A percentile compares a stretch with the other conserved stretches of the same genome.
Evolutionary conservation across 2,329 filamentous ascomycete species (phyloP).

Genomic region (Domatiomyces globalis): DNA sequence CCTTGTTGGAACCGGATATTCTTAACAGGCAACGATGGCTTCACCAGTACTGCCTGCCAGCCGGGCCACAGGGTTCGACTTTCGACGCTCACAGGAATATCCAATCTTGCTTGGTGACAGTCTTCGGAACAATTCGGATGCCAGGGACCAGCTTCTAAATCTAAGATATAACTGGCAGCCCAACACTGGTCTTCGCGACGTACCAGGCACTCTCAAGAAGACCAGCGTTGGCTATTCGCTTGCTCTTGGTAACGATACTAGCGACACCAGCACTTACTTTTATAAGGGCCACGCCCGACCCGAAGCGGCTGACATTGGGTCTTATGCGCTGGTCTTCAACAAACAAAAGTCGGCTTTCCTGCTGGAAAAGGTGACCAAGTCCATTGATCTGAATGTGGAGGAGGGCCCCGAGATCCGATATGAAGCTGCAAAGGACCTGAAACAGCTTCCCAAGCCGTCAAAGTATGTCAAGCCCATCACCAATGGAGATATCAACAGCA

Average conservation of each 20-base stretch:
- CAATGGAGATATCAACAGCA: slow-evolving; percentile 13
- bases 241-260: slow-evolving; percentile 4
- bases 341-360: slow-evolving; percentile 60
- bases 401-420: slow-evolving; percentile 39
- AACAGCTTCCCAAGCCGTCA: slow-evolving; percentile 5
- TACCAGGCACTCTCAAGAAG: slow-evolving; percentile 9
- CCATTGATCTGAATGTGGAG: slow-evolving; percentile 74
- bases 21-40: not conserved
- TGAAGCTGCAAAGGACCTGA: slow-evolving; percentile 7
- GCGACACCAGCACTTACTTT: slow-evolving; percentile 2
- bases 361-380: slow-evolving; percentile 66
- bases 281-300: slow-evolving; percentile 1
- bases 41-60: not conserved
- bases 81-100: slow-evolving; percentile 28
- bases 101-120: slow-evolving; percentile 32
- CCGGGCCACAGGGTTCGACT: slow-evolving; percentile 3
- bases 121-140: slow-evolving; percentile 22
- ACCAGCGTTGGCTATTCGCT: slow-evolving; percentile 8
- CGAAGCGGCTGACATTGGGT: slow-evolving; percentile 19
- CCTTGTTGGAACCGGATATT: not conserved
- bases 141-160: slow-evolving; percentile 23
- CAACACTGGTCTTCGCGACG: slow-evolving; percentile 21
- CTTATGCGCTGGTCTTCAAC: slow-evolving; percentile 56
- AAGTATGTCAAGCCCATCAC: slow-evolving; percentile 14
- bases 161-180: slow-evolving; percentile 35